Evolutionary conservation across 1,139 yeast species (phyloP), one percentile per base, ranked within the genome.

Genomic region (Sugiyamaella neomexicana): DNA sequence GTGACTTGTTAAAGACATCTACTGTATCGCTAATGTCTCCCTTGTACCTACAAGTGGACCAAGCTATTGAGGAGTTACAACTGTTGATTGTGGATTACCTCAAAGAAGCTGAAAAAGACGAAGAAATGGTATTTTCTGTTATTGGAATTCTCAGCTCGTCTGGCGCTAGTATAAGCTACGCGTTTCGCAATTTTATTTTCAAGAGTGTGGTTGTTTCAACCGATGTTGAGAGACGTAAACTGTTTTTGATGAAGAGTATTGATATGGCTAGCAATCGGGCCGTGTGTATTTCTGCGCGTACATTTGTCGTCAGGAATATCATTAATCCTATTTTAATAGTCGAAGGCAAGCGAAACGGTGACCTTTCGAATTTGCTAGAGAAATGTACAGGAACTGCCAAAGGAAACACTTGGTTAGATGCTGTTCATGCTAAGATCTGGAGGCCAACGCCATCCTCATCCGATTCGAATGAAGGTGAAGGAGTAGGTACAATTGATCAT

Each of bases 361-460:
- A 76, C 50, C 72, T 88, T n/a, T 73, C 76, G 29, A 73, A 68
- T 0, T 75, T 87, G 52, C 75, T 83, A 46, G 71, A 70, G 20
- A 72, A 68, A 52, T 60, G 64, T 15, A 56, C 67, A 8, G 66
- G 66, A 15, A 65, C 63, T 23, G 63, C 63, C 4, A 64, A 62
- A 55, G 61, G 65, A 15, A 57, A 53, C 32, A 72, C 70, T 1
- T 89, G 97, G 96, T 70, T 93, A 40, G 79, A 78, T 40, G 56
- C 72, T 5, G 78, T 91, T 2, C 84, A 82, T 58, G 75, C 77
- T 10, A 80, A 80, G 55, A 76, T 93, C 12, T 93, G 99, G 99
- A 77, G 80, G 61, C 80, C 86, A 0, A 75, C 80, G 0, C 81
- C 81, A 49, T 68, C 59, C 52, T 58, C 54, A 25, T 54, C 57